These are phyloP conservation scores for Leishmania tarentolae DNA, from an alignment of 208 protist species.

Conservation along the genomic window DNA sequence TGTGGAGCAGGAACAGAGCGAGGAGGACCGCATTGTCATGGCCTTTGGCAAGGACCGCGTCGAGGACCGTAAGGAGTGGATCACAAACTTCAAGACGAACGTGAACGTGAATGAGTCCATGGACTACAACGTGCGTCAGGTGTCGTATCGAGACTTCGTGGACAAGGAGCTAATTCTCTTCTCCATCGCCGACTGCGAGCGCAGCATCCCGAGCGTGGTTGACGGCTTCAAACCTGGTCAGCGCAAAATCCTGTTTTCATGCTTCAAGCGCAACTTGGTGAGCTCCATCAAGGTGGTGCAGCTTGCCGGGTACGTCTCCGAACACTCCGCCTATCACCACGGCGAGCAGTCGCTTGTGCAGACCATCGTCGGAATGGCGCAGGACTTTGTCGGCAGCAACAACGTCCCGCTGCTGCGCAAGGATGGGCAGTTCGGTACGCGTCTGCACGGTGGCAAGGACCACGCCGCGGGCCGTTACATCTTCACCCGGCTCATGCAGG, in stretches of 20 bases:
- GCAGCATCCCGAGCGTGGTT: conserved; percentile 94
- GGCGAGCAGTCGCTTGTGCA: conserved; percentile 97
- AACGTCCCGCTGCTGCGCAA: conserved; percentile 99
- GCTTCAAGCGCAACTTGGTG: conserved; percentile 99
- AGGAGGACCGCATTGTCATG: conserved; percentile 97
- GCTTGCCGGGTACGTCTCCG: conserved; percentile 99
- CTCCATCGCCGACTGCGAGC: conserved; percentile 96
- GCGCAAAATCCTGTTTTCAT: conserved; percentile 99
- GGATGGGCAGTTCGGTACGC: conserved; percentile 99
- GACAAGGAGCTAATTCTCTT: conserved; percentile 99
- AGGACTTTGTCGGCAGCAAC: conserved; percentile 98
- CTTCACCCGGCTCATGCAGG: conserved; percentile 96
- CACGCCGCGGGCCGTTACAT: conserved; percentile 99
- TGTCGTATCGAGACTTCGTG: conserved; percentile 97
- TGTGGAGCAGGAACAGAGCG: conserved; percentile 66
- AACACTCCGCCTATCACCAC: conserved; percentile 99
- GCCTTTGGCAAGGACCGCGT: conserved; percentile 98
- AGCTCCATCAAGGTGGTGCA: conserved; percentile 99
- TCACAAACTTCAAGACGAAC: conserved; percentile 91
- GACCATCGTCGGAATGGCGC: conserved; percentile 99
- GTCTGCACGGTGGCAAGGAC: conserved; percentile 98
- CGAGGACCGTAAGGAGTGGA: conserved; percentile 99
- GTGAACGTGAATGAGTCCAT: conserved; percentile 82
- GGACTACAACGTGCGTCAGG: conserved; percentile 90
- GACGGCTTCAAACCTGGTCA: conserved; percentile 99